These are phyloP conservation scores for Trifolium pratense DNA, from an alignment of 306 rosid genomes.

Conservation along the genomic window DNA sequence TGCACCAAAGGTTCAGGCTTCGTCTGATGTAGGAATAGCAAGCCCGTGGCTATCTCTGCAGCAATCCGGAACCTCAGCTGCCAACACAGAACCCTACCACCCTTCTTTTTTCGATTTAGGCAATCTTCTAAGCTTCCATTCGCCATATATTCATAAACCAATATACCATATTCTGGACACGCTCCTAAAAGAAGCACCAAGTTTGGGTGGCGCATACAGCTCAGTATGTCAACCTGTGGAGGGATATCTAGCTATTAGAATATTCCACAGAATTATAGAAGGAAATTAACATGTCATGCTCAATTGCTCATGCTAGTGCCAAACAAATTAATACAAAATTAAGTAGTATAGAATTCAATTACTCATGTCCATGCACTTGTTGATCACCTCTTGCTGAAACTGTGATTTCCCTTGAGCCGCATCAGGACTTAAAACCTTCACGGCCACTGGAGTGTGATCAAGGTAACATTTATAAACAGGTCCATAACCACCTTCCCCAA, in stretches of 20 bases:
- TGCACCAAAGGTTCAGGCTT: slow-evolving; percentile 97
- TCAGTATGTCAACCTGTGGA: slow-evolving; percentile 79
- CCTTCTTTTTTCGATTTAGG: slow-evolving; percentile 55
- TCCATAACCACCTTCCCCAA: slow-evolving; percentile 98
- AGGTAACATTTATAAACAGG: slow-evolving; percentile 71
- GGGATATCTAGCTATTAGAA: not conserved
- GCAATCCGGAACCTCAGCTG: slow-evolving; percentile 79
- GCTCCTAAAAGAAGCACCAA: slow-evolving; percentile 98
- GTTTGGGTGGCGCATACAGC: slow-evolving; percentile 95
- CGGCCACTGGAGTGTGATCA: slow-evolving; percentile 86
- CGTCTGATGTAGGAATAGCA: slow-evolving; percentile 89
- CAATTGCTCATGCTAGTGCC: not conserved
- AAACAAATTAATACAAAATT: not conserved
- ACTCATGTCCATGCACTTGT: slow-evolving; percentile 33
- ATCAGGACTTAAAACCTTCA: slow-evolving; percentile 71
- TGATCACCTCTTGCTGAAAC: slow-evolving; percentile 91
- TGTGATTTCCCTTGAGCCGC: slow-evolving; percentile 61
- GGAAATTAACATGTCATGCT: not conserved
- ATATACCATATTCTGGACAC: slow-evolving; percentile 85
- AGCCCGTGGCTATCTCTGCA: slow-evolving; percentile 80
- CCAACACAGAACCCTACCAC: slow-evolving; percentile 56
- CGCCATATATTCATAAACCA: slow-evolving; percentile 88
- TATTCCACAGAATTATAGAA: not conserved
- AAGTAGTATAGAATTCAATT: slow-evolving; percentile 46
- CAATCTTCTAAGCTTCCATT: slow-evolving; percentile 92